Conservation (phyloP, 495 filamentous ascomycete genomes). For the Daldinia grandis region DNA sequence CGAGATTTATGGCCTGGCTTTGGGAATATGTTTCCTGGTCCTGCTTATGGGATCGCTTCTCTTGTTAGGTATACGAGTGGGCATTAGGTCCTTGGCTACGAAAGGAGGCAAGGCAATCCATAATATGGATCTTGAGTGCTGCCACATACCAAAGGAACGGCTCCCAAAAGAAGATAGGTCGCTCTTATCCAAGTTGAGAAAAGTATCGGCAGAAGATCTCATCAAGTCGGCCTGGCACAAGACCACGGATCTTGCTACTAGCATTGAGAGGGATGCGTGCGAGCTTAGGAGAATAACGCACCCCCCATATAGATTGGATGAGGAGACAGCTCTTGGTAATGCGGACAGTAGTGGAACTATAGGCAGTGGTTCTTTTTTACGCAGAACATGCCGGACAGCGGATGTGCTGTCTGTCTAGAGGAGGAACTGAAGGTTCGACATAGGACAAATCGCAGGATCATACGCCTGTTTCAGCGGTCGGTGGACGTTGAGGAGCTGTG, state of each 20-base stretch:
- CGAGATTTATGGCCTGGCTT: conserved; percentile 28
- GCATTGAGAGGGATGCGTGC: conserved; percentile 16
- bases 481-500: conserved; percentile 27
- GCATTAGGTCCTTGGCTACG: background rate
- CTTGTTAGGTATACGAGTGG: conserved; percentile 5
- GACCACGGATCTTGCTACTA: conserved; percentile 19
- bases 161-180: background rate
- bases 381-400: conserved; percentile 10
- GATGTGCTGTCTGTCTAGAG: conserved; percentile 25
- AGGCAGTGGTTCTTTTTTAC: conserved; percentile 33
- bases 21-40: conserved; percentile 25
- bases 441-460: conserved; percentile 20
- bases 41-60: conserved; percentile 28
- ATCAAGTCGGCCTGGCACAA: conserved; percentile 18
- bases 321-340: conserved; percentile 17
- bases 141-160: background rate
- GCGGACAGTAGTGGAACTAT: background rate
- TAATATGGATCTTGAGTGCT: conserved; percentile 3
- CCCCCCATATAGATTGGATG: conserved; percentile 9
- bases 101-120: background rate
- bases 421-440: conserved; percentile 24
- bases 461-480: conserved; percentile 28
- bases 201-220: conserved; percentile 10
- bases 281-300: conserved; percentile 3
- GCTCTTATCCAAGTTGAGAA: conserved; percentile 22